A percentile compares a stretch with the other conserved stretches of the same genome.
phyloP scores from a whole-genome alignment of 345 rosid genomes.

The Anastatica hierochuntica region DNA sequence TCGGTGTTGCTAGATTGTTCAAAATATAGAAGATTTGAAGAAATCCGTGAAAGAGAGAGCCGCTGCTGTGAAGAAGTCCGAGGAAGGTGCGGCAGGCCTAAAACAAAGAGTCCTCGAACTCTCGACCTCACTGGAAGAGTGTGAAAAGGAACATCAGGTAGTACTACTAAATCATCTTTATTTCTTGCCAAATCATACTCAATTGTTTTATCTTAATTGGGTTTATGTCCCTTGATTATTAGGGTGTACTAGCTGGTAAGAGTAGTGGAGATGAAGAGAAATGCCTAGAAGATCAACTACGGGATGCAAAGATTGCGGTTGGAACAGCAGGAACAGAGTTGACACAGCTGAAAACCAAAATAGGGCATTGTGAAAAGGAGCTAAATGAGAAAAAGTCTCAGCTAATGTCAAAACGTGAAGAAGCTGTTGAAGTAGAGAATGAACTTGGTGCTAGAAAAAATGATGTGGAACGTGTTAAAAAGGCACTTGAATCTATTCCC shows the following conservation, averaged over 20 bases:
- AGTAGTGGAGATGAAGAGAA: slow-evolving; percentile 90
- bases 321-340: slow-evolving; percentile 84
- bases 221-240: slow-evolving; percentile 17
- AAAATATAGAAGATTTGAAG: slow-evolving; percentile 66
- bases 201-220: slow-evolving; percentile 9
- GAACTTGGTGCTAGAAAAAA: slow-evolving; percentile 57
- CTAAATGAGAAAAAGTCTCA: slow-evolving; percentile 66
- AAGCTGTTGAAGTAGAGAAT: slow-evolving; percentile 64
- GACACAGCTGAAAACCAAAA: slow-evolving; percentile 78
- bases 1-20: slow-evolving; percentile 43
- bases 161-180: background rate
- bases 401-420: slow-evolving; percentile 63
- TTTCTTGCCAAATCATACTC: background rate
- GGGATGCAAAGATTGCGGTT: slow-evolving; percentile 83
- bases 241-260: slow-evolving; percentile 96
- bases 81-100: slow-evolving; percentile 75
- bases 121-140: slow-evolving; percentile 53
- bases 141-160: slow-evolving; percentile 91
- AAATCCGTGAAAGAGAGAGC: slow-evolving; percentile 66
- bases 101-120: slow-evolving; percentile 61
- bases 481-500: slow-evolving; percentile 55
- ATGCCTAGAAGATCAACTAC: slow-evolving; percentile 94
- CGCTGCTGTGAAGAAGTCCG: slow-evolving; percentile 59
- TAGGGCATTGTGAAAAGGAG: slow-evolving; percentile 72
- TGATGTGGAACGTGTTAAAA: slow-evolving; percentile 55